phyloP scores from a whole-genome alignment of 78 protist genomes.

The Dictyostelium intermedium region DNA sequence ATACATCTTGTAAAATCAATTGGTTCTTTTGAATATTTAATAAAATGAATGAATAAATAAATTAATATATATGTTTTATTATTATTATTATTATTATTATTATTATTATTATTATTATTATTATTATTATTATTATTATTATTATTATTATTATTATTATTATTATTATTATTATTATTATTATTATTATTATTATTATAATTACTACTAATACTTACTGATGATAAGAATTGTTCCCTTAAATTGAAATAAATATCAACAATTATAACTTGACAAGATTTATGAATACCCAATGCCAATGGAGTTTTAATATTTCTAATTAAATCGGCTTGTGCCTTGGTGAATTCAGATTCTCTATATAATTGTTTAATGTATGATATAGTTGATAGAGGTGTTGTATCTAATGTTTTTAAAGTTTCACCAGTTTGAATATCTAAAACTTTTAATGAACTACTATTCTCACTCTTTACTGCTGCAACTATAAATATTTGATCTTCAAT shows the following conservation, averaged over 20 bases:
- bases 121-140: too few species aligned
- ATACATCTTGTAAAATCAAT: not conserved
- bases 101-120: not conserved
- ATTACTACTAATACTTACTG: not conserved
- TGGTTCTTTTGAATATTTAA: not conserved
- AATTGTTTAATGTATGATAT: conserved; percentile 14
- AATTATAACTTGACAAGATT: conserved; percentile 21
- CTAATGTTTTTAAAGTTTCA: not conserved
- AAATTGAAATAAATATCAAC: conserved; percentile 25
- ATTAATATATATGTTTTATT: not conserved
- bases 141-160: too few species aligned
- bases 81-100: not conserved
- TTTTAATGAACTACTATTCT: not conserved
- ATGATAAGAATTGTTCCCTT: not conserved
- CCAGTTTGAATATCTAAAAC: conserved; percentile 41
- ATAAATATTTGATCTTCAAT: not conserved
- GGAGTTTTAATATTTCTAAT: conserved; percentile 24
- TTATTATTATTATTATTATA: not conserved
- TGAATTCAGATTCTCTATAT: not conserved
- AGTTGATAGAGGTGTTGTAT: not conserved
- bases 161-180: too few species aligned
- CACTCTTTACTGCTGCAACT: not conserved
- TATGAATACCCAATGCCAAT: conserved; percentile 35
- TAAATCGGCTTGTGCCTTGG: not conserved
- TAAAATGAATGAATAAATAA: not conserved